phyloP scores from a whole-genome alignment of 345 rosid species.

The Moringa oleifera region DNA sequence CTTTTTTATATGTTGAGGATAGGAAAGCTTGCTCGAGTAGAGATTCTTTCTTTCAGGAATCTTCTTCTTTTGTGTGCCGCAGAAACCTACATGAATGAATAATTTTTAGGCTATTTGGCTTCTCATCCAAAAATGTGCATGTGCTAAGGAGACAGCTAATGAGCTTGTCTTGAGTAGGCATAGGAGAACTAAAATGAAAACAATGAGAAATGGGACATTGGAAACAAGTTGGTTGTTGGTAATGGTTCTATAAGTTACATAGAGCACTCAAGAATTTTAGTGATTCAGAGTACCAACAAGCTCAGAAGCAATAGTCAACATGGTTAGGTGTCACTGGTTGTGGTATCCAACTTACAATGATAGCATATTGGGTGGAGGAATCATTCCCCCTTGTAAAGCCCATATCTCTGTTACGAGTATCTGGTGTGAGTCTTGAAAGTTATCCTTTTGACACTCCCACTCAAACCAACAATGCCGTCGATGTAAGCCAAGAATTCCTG shows the following conservation, averaged over 20 bases:
- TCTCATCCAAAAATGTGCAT: not conserved
- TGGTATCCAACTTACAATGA: no score
- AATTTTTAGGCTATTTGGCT: no score
- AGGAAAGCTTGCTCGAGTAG: not conserved
- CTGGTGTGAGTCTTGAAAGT: no score
- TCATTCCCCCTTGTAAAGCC: not conserved
- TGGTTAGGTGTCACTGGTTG: no score
- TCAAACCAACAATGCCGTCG: no score
- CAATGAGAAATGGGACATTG: not conserved
- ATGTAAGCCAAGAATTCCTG: no score
- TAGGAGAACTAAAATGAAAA: not conserved
- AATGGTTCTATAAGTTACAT: not conserved
- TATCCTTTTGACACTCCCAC: no score
- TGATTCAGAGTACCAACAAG: not conserved
- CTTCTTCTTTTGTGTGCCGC: not conserved
- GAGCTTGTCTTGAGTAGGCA: not conserved
- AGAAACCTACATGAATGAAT: not conserved
- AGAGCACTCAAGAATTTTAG: not conserved
- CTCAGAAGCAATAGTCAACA: no score
- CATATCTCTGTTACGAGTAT: no score
- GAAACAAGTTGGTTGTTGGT: not conserved
- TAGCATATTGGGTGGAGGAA: no score
- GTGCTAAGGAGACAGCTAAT: not conserved
- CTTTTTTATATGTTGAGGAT: no score
- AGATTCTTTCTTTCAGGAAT: no score